phyloP scores from a whole-genome alignment of 495 filamentous ascomycete species.

The Hyaloscypha finlandica region DNA sequence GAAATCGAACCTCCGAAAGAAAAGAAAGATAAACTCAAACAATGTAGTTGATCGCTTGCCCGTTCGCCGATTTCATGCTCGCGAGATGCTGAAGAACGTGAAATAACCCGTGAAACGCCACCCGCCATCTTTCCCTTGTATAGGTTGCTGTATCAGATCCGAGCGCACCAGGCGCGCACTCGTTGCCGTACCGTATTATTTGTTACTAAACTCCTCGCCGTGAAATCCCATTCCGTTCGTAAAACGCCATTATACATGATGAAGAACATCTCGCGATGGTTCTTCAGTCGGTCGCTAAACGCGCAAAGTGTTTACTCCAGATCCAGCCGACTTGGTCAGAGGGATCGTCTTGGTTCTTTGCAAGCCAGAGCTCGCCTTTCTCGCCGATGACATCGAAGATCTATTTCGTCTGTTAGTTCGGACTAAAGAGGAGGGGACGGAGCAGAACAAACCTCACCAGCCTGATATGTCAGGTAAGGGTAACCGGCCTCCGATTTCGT shows the following conservation, averaged over 20 bases:
- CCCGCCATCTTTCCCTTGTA: not conserved
- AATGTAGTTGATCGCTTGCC: not conserved
- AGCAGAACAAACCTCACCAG: conserved; percentile 67
- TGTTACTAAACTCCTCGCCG: not conserved
- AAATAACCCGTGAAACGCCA: not conserved
- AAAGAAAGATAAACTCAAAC: not conserved
- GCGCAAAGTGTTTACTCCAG: conserved; percentile 97
- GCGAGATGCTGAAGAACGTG: not conserved
- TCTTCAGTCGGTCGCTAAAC: conserved; percentile 50
- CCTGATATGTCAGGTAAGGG: conserved; percentile 92
- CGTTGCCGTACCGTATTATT: conserved; percentile 1
- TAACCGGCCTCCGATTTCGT: conserved; percentile 92
- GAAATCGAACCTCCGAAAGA: not conserved
- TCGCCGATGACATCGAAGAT: conserved; percentile 90
- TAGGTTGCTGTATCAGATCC: not conserved
- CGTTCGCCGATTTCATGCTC: not conserved
- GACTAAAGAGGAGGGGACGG: not conserved
- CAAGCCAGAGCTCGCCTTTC: conserved; percentile 97
- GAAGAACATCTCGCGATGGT: conserved; percentile 3
- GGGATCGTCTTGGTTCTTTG: conserved; percentile 92
- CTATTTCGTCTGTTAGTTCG: conserved; percentile 37
- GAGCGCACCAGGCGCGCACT: not conserved
- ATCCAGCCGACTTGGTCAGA: conserved; percentile 87
- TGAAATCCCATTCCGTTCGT: not conserved
- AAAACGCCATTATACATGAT: conserved; percentile 8